Percentiles rank a stretch among this genome's conserved stretches.
phyloP scores from a whole-genome alignment of 441 rosid species.

The Populus hybrid region DNA sequence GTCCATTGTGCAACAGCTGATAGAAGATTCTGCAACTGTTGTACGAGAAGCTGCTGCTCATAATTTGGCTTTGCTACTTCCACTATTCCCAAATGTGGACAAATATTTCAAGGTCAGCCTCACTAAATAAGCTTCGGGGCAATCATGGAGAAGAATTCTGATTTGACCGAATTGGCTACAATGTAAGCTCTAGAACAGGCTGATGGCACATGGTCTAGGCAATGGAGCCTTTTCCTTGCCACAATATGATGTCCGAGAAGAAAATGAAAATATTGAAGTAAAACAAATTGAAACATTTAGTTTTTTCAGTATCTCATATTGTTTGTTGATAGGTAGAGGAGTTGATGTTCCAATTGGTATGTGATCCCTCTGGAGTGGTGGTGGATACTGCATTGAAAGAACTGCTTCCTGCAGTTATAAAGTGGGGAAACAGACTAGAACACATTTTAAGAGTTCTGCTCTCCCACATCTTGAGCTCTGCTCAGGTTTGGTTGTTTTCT shows the following conservation, averaged over 20 bases:
- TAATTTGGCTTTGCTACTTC: slow-evolving; percentile 93
- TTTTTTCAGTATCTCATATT: slow-evolving; percentile 29
- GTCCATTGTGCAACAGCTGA: slow-evolving; percentile 86
- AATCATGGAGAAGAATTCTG: slow-evolving; percentile 74
- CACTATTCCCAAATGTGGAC: slow-evolving; percentile 87
- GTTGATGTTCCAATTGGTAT: slow-evolving; percentile 85
- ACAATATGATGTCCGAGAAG: slow-evolving; percentile 34
- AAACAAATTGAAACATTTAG: slow-evolving; percentile 7
- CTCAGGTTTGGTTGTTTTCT: slow-evolving; percentile 57
- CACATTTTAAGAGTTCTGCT: slow-evolving; percentile 75
- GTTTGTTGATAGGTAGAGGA: slow-evolving; percentile 78
- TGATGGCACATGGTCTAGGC: slow-evolving; percentile 54
- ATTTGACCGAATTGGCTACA: slow-evolving; percentile 74
- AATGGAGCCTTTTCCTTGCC: slow-evolving; percentile 43
- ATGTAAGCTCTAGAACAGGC: slow-evolving; percentile 76
- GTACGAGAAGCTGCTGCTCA: slow-evolving; percentile 96
- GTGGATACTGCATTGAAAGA: slow-evolving; percentile 85
- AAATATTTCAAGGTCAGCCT: slow-evolving; percentile 99
- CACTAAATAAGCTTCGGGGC: slow-evolving; percentile 73
- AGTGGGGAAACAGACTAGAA: slow-evolving; percentile 89
- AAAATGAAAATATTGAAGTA: slow-evolving; percentile 13
- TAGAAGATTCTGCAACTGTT: slow-evolving; percentile 93
- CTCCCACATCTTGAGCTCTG: slow-evolving; percentile 71
- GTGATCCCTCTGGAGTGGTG: slow-evolving; percentile 93
- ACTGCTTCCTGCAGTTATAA: slow-evolving; percentile 80